phyloP scores from a whole-genome alignment of 805 yeast species.

The Spathaspora passalidarum region DNA sequence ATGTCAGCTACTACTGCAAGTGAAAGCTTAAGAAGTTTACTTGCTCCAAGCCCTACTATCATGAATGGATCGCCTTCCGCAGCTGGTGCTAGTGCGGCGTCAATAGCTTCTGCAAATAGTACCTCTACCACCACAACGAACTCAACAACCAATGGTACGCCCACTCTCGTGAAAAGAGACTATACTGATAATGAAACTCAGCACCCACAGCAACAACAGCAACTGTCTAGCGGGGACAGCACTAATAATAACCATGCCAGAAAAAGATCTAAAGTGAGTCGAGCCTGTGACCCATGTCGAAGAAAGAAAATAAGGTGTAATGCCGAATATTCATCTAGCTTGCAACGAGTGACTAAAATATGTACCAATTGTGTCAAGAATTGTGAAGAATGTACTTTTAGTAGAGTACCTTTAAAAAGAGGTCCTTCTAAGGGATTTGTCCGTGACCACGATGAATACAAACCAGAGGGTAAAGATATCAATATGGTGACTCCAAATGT shows the following conservation, averaged over 20 bases:
- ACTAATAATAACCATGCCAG: conserved; percentile 21
- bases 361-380: conserved; percentile 65
- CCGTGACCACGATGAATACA: conserved; percentile 37
- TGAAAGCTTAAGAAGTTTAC: not conserved
- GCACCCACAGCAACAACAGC: not conserved
- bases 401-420: conserved; percentile 69
- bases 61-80: not conserved
- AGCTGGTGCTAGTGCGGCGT: not conserved
- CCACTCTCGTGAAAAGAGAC: not conserved
- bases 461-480: not conserved
- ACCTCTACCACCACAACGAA: not conserved
- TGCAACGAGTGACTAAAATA: conserved; percentile 45
- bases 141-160: not conserved
- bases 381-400: conserved; percentile 62
- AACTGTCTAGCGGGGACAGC: not conserved
- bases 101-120: not conserved
- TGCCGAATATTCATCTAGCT: conserved; percentile 47
- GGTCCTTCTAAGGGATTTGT: conserved; percentile 77
- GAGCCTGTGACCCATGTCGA: conserved; percentile 82
- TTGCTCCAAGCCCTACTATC: not conserved
- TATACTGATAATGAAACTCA: not conserved
- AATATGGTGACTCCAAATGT: no score
- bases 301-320: conserved; percentile 71
- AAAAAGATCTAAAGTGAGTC: conserved; percentile 67
- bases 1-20: not conserved